Base-by-base conservation (phyloP, 306 rosid species). In the Cicer judaicum region DNA sequence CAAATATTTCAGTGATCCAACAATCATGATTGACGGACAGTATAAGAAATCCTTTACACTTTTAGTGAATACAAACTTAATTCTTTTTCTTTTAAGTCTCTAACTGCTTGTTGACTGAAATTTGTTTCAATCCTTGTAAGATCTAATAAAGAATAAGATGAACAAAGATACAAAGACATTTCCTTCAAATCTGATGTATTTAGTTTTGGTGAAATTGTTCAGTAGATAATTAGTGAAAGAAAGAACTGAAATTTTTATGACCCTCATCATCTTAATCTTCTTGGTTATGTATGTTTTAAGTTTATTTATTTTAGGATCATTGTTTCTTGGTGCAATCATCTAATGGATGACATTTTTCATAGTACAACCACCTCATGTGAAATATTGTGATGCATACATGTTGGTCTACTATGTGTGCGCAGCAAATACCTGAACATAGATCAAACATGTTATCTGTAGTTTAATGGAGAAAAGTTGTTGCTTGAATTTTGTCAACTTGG, bases 121-220 rank as follows among this genome's bases (percentile, higher is more conserved):
- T 21, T 21, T 21, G 24, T 2, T 21, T 21, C 24, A 21, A 21
- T 21, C 24, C 24, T 21, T 21, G 2, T 21, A 21, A 21, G 24
- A 21, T 21, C 24, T 1, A 21, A 21, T 21, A 21, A 21, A 21
- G 24, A 21, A 21, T 21, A 21, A 21, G 24, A 21, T 1, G 24
- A 21, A 21, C 24, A 1, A 21, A 2, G 24, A 1, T 21, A 1
- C 2, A 21, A 21, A 21, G 24, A 21, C 1, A 60, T 46, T 14
- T 73, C 78, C 1, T 60, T 64, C 21, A 73, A 73, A 73, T 73
- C 60, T n/a, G 70, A 73, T 15, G 69, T 60, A 8, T 73, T 73
- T 10, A 73, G 78, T 21, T 73, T 73, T 34, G 69, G 69, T 14
- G 60, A 60, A 7, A 60, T 73, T 47, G 78, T 73, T n/a, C 1